phyloP scores from a whole-genome alignment of 2,329 filamentous ascomycete genomes.

The Epichloe aotearoae region DNA sequence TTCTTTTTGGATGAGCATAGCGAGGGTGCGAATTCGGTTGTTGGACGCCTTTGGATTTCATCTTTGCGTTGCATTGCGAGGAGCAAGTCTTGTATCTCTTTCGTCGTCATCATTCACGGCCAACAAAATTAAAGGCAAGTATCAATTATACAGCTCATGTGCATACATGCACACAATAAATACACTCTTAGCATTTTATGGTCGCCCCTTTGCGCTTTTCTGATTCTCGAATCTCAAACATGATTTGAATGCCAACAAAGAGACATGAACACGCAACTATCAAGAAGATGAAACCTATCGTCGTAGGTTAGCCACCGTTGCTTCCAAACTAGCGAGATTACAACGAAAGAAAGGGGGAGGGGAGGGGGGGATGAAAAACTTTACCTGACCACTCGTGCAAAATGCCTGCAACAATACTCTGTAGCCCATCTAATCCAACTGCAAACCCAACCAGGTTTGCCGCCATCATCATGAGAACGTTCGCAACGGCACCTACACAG shows the following conservation, averaged over 20 bases:
- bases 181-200: conserved; percentile 49
- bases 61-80: too few species aligned
- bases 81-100: too few species aligned
- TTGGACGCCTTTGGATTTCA: too few species aligned
- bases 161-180: neutral
- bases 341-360: neutral
- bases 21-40: too few species aligned
- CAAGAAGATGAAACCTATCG: conserved; percentile 58
- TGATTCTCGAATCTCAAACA: conserved; percentile 87
- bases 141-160: neutral
- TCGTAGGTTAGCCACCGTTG: conserved; percentile 10
- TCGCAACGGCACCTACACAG: conserved; percentile 66
- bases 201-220: conserved; percentile 73
- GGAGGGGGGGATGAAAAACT: conserved; percentile 8
- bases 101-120: too few species aligned
- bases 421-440: conserved; percentile 75
- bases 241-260: conserved; percentile 79
- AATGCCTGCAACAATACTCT: conserved; percentile 62
- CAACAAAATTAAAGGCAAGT: neutral
- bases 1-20: too few species aligned
- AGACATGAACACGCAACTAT: conserved; percentile 55
- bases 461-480: conserved; percentile 88
- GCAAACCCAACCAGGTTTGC: conserved; percentile 95
- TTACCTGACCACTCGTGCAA: conserved; percentile 58
- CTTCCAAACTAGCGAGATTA: neutral